Conservation (phyloP, 2,329 filamentous ascomycete genomes). For the Diaporthe citri region DNA sequence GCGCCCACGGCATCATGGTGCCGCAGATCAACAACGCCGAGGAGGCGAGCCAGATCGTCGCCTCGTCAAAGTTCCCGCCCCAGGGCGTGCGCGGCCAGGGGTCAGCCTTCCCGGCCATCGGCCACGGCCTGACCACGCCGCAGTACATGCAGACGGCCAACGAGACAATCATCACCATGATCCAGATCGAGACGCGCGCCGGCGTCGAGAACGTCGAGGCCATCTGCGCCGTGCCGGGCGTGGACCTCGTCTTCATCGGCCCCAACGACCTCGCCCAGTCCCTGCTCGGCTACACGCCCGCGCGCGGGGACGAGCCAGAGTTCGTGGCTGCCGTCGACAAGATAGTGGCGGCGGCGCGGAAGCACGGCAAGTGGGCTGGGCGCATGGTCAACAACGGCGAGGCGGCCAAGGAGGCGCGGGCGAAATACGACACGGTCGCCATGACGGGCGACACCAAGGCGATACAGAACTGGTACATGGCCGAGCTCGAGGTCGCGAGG, state of each 20-base stretch:
- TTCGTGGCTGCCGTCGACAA: slow-evolving; percentile 60
- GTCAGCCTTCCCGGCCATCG: slow-evolving; percentile 62
- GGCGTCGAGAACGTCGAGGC: slow-evolving; percentile 60
- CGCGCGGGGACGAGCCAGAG: slow-evolving; percentile 60
- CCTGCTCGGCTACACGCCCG: slow-evolving; percentile 59
- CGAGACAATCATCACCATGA: slow-evolving; percentile 57
- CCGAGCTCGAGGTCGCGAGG: slow-evolving; percentile 54
- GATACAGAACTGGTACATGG: slow-evolving; percentile 63
- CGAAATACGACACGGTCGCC: slow-evolving; percentile 58
- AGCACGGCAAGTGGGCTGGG: slow-evolving; percentile 64
- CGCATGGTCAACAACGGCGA: slow-evolving; percentile 61
- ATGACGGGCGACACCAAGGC: slow-evolving; percentile 60
- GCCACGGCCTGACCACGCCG: slow-evolving; percentile 57
- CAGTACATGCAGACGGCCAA: slow-evolving; percentile 65
- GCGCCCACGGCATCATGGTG: slow-evolving; percentile 50
- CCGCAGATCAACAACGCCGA: slow-evolving; percentile 58
- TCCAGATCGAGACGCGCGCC: slow-evolving; percentile 60
- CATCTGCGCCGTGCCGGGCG: slow-evolving; percentile 56
- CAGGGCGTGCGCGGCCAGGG: slow-evolving; percentile 62
- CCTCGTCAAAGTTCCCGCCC: slow-evolving; percentile 64
- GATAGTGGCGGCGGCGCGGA: slow-evolving; percentile 58
- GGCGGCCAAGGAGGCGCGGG: slow-evolving; percentile 53
- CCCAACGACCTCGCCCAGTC: slow-evolving; percentile 60
- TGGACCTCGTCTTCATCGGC: slow-evolving; percentile 60
- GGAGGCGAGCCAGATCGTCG: slow-evolving; percentile 59